Evolutionary conservation across 2,329 filamentous ascomycete genomes (phyloP), one percentile per base, ranked within the genome.

Genomic region (Dryadomyces quercus-mongolicae): DNA sequence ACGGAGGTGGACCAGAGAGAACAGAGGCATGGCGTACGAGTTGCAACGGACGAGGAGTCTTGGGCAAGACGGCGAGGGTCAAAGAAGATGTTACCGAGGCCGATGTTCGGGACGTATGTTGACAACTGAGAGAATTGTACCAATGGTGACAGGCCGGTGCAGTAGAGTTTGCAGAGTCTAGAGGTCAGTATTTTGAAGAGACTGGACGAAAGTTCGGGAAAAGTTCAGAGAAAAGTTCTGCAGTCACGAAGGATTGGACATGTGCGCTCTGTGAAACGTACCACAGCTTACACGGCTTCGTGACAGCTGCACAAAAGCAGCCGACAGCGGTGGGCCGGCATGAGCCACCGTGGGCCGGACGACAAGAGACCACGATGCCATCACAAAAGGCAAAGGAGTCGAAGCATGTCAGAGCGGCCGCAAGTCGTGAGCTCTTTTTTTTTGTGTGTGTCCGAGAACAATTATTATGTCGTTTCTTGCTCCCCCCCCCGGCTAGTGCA

Each of bases 21-120:
- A 68, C 65, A 12, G 71, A 70, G 13, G 67, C 67, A 66, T 70
- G 66, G 31, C 69, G 71, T 53, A 71, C 65, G 40, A 71, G 62
- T 50, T 70, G 66, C 16, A 73, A 61, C 36, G 68, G 60, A 54
- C 63, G 68, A 16, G 61, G 55, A 34, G 18, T 22, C 62, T 62
- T 43, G 52, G 59, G 31, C 15, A 51, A 31, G 12, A 59, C 46
- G n/a, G 59, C 55, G 46, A 66, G 55, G 9, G 63, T 60, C 46
- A 62, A 55, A n/a, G 61, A 58, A 16, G 59, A 7, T 16, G 59
- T 54, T 1, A 31, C 31, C 5, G 51, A 54, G n/a, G 22, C n/a
- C 8, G 22, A n/a, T 18, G 21, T 13, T 25, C 16, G 38, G 44
- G 5, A 43, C 63, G 59, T 16, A 65, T 62, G 20, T 63, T 57